A percentile compares a stretch with the other conserved stretches of the same genome.
phyloP scores from a whole-genome alignment of 192 early-diverging fungal genomes.

The Rhizophlyctis rosea region DNA sequence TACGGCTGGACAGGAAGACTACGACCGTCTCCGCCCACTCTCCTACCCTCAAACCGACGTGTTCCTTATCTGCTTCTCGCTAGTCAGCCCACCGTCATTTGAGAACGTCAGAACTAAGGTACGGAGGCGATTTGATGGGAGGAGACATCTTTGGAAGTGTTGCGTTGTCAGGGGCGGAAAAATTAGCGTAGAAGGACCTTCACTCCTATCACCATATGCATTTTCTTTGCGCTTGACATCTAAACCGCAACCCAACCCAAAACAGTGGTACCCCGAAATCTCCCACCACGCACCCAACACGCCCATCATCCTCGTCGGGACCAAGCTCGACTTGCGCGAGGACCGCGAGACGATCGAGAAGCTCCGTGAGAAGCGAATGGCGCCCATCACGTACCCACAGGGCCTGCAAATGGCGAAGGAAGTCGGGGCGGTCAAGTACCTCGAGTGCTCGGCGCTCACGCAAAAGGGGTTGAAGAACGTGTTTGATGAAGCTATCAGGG shows the following conservation, averaged over 20 bases:
- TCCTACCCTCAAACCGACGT: conserved; percentile 99
- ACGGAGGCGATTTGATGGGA: neutral
- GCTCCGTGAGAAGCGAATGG: conserved; percentile 80
- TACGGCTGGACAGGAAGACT: conserved; percentile 98
- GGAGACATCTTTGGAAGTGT: neutral
- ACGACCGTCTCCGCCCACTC: conserved; percentile 94
- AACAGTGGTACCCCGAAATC: conserved; percentile 92
- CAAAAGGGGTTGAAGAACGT: conserved; percentile 98
- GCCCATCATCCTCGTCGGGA: conserved; percentile 91
- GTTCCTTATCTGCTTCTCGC: conserved; percentile 96
- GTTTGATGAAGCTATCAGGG: conserved; percentile 97
- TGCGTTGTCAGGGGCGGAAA: neutral
- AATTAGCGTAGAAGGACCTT: neutral
- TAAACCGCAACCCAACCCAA: neutral
- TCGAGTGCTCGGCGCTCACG: conserved; percentile 96
- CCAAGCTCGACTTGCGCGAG: conserved; percentile 96
- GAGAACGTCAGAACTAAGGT: conserved; percentile 97
- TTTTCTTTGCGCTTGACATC: neutral
- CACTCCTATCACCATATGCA: too few relatives aligned
- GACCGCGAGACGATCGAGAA: conserved; percentile 87
- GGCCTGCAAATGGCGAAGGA: conserved; percentile 87
- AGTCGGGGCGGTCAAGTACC: conserved; percentile 85
- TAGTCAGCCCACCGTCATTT: conserved; percentile 92
- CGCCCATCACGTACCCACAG: conserved; percentile 84
- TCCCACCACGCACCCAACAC: conserved; percentile 92